Base-by-base conservation (phyloP, 495 filamentous ascomycete species). In the Annulohypoxylon maeteangense region DNA sequence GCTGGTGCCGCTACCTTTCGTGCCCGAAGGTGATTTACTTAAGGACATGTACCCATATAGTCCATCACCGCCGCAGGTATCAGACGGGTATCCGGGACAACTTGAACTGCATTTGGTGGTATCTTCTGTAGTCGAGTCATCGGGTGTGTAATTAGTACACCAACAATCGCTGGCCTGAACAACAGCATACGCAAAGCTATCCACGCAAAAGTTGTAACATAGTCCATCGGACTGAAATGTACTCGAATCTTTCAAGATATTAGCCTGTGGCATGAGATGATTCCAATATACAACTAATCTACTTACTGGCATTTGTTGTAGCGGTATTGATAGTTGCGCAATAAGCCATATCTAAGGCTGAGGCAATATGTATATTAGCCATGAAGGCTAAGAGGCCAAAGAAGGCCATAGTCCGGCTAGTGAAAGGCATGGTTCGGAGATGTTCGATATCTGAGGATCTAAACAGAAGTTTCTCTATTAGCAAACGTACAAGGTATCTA, bases 181-280 rank as follows among this genome's bases (percentile, higher is more conserved):
- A 36, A 86, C 72, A 60, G 81, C 78, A n/a, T 81, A 78, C 16
- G 83, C 78, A 36, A 63, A 83, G 14, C 71, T 31, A 2, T 62
- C 54, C 14, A 51, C 4, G 73, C 83, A 86, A 56, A 78, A 82
- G 8, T 65, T 56, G 58, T 70, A 70, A 45, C 83, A 86, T 23
- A 81, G 78, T 16, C 83, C 83, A 60, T 84, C 77, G 60, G 82
- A 83, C 58, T 86, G 83, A 29, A 54, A 86, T 70, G 78, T 76
- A 68, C 76, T 80, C 27, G 73, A 38, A 12, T 81, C 83, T 84
- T 62, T 5, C 10, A 62, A 18, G 25, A 8, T 2, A 38, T 74
- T 48, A 74, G 67, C 50, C 6, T 51, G 22, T 14, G 31, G 25
- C 11, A 36, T 62, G 32, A 42, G 36, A 40, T 22, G 6, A 25